Base-by-base conservation (phyloP, 306 rosid species). In the Prunus kanzakura region DNA sequence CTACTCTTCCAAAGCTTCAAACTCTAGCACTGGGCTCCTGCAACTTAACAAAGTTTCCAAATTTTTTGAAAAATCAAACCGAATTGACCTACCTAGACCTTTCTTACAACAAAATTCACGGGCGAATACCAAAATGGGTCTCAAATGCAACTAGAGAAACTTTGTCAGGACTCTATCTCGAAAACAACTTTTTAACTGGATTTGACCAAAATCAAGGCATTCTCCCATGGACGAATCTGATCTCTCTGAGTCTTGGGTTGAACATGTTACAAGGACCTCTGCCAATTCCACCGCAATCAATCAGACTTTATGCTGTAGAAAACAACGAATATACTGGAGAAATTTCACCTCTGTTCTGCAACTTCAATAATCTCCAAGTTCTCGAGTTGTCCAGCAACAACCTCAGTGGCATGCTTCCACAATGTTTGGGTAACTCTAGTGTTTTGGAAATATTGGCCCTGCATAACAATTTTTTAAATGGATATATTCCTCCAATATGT, bases 121-220 rank as follows among this genome's bases (percentile, higher is more conserved):
- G 93, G 13, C 81, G 41, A 22, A 10, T 88, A 18, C 86, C 87
- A 13, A 79, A 62, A 65, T 38, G 76, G 80, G 11, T 73, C 19
- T 73, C 60, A 74, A 56, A 38, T 30, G 51, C 41, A 69, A 72
- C 67, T 32, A 30, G 43, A 65, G 74, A 79, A 63, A 22, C 68
- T 14, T 19, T 73, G 78, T 10, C 19, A 27, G 25, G 3, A 64
- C 38, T 79, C 43, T 1, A 12, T 11, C 29, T 79, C 14, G 14
- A 11, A 29, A 10, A 22, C 43, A 79, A 79, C 8, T 57, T 50
- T 8, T 15, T 79, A 4, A 72, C 78, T 0, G 74, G 82, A 3
- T 74, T 79, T 25, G 82, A 79, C 12, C 50, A 72, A 41, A 2
- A 66, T 55, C 61, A 47, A 41, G 5, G 2, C 16, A 43, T 15